Conservation (phyloP, 1,139 yeast species). For the Geotrichum phurueaensis region DNA sequence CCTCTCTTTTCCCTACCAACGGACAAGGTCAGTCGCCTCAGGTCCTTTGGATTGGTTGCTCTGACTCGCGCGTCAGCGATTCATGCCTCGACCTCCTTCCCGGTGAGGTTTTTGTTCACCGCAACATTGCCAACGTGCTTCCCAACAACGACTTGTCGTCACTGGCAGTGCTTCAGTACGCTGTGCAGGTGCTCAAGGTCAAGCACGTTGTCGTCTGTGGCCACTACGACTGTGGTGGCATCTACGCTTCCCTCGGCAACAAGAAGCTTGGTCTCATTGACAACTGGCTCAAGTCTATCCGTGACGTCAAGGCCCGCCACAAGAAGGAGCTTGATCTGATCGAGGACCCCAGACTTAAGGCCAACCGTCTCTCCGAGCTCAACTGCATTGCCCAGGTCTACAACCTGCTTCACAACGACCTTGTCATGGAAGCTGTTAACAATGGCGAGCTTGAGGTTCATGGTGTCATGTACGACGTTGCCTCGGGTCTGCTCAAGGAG, state of each 20-base stretch:
- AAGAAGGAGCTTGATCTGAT: conserved; percentile 36
- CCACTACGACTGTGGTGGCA: conserved; percentile 96
- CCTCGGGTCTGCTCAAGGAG: conserved; percentile 57
- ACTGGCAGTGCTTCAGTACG: conserved; percentile 82
- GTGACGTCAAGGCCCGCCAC: conserved; percentile 61
- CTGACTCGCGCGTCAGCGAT: conserved; percentile 89
- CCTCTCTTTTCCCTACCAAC: conserved; percentile 4
- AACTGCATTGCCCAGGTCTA: conserved; percentile 61
- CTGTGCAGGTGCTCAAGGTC: conserved; percentile 80
- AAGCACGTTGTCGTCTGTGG: conserved; percentile 85
- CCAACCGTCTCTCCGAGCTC: conserved; percentile 65
- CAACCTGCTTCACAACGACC: conserved; percentile 59
- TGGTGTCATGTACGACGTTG: conserved; percentile 85
- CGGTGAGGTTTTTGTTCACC: conserved; percentile 90
- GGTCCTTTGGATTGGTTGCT: conserved; percentile 93
- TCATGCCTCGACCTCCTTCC: conserved; percentile 68
- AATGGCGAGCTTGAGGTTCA: conserved; percentile 72
- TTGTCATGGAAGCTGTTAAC: conserved; percentile 65
- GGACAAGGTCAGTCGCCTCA: conserved; percentile 88
- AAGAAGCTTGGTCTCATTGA: conserved; percentile 66
- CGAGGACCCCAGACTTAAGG: conserved; percentile 44
- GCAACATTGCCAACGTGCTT: conserved; percentile 85
- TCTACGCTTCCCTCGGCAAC: conserved; percentile 73
- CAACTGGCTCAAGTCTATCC: conserved; percentile 67
- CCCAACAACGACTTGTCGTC: conserved; percentile 66